Base-by-base conservation (phyloP, 1,284 basidiomycete species). In the Termitomyces sp. region DNA sequence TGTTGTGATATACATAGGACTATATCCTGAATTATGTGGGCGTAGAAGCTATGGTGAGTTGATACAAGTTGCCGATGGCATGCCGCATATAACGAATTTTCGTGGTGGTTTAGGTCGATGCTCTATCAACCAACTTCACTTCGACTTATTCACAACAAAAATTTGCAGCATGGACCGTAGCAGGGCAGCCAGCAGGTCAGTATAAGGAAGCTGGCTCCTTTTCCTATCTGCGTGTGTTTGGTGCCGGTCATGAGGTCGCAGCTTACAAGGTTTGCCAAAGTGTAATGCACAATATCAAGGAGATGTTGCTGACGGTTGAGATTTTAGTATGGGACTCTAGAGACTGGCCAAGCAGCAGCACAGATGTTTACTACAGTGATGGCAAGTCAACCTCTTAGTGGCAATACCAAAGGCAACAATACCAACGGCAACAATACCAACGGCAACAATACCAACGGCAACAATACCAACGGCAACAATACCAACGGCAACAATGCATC, bases 201-300 rank as follows among this genome's bases (percentile, higher is more conserved):
- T 80, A 70, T 69, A 83, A 83, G 70, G 81, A 80, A 49, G 77
- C 80, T 3, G 80, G 80, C 3, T 78, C 72, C 3, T 78, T 83
- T 65, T 81, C 80, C 3, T 83, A 82, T 59, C 63, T 83, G 26
- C 73, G 80, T 16, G 71, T 83, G 19, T 77, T 67, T 53, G 77
- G 75, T 39, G 77, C 80, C 47, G 76, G 76, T 1, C 76, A 78
- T 56, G 72, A 78, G 57, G 77, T 78, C 10, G 76, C 78, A 11
- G 77, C 76, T 13, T 79, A 78, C 54, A 70, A 64, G 61, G 70
- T 69, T 45, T 33, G 50, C 33, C 13, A 8, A 33, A 18, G 28
- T n/a, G 16, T 45, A 31, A 5, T 9, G 26, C 26, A 8, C 8
- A 28, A 3, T 3, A 26, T 13, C 13, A 34, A 3, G 31, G 30